Percentiles rank a stretch among this genome's conserved stretches.
Evolutionary conservation across 2,329 filamentous ascomycete species (phyloP).

Genomic region (Botrytis galanthina): DNA sequence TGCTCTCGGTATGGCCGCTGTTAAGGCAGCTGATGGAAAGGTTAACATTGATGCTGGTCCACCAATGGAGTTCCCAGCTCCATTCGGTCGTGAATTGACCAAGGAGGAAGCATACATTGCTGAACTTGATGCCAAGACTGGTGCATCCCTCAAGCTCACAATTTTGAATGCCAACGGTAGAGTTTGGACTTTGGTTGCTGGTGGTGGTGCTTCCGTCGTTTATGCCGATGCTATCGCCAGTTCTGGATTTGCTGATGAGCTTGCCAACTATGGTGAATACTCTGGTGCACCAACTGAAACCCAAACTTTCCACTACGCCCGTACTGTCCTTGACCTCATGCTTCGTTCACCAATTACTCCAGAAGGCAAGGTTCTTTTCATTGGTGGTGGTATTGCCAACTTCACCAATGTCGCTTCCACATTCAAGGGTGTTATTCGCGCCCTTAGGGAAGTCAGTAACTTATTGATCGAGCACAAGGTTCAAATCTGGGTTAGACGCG

Average conservation of each 20-base stretch:
- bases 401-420: conserved; percentile 99
- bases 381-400: conserved; percentile 99
- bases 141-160: conserved; percentile 97
- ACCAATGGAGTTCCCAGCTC: conserved; percentile 98
- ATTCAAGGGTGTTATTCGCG: conserved; percentile 99
- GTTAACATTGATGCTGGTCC: conserved; percentile 94
- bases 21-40: conserved; percentile 65
- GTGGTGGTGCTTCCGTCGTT: conserved; percentile 98
- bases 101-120: conserved; percentile 99
- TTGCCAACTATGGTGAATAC: conserved; percentile 99
- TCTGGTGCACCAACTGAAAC: conserved; percentile 98
- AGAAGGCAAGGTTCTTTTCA: conserved; percentile 98
- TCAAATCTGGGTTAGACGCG: conserved; percentile 89
- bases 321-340: conserved; percentile 96
- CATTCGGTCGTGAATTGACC: conserved; percentile 95
- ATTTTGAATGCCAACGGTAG: conserved; percentile 89
- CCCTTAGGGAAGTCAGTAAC: conserved; percentile 83
- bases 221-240: conserved; percentile 99
- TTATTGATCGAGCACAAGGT: conserved; percentile 93
- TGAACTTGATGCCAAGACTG: conserved; percentile 98
- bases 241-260: conserved; percentile 88
- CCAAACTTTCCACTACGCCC: conserved; percentile 98
- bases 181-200: conserved; percentile 97
- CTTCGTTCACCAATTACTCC: conserved; percentile 80
- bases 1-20: conserved; percentile 77